Base-by-base conservation (phyloP, 805 yeast genomes). In the Candida ortonii region DNA sequence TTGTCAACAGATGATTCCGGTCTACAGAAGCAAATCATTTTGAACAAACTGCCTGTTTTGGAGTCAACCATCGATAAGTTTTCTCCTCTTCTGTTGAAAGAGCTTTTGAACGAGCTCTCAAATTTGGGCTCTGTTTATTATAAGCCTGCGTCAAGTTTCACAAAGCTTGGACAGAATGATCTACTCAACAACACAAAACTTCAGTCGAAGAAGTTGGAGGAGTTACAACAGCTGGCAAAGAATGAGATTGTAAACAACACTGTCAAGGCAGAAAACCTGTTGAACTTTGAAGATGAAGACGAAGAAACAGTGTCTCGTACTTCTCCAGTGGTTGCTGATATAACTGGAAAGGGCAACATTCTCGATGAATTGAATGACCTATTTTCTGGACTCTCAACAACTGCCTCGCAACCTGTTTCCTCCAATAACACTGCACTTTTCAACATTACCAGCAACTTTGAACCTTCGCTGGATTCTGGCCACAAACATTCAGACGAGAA, bases 101-200 rank as follows among this genome's bases (percentile, higher is more conserved):
- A 77, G 43, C 68, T 93, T 31, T 53, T 90, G 19, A 55, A 65
- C n/a, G 95, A 90, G 54, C 62, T 90, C 36, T 80, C 94, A 3
- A 82, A 93, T 7, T 70, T 93, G 42, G 80, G 96, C 23, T 86
- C 97, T 0, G 93, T 93, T 2, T 86, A 86, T 53, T 94, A 84
- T 60, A 83, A 82, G 53, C 95, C 97, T 9, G 77, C 84, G 5
- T 65, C 76, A 13, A 67, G 78, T 21, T 82, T 83, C 50, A 65
- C 78, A 37, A 55, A 41, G 32, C 35, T 41, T 18, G 33, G 31
- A 2, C 49, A 46, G 15, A 50, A 44, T 6, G 41, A 44, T 2
- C 36, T 48, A 16, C 39, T 49, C 5, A 40, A 47, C n/a, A 44
- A 49, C 13, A 46, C 58, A 7, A 47, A 47, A 20, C 38, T 59